Base-by-base conservation (phyloP, 2,329 filamentous ascomycete species). In the Cytospora paraplurivora region DNA sequence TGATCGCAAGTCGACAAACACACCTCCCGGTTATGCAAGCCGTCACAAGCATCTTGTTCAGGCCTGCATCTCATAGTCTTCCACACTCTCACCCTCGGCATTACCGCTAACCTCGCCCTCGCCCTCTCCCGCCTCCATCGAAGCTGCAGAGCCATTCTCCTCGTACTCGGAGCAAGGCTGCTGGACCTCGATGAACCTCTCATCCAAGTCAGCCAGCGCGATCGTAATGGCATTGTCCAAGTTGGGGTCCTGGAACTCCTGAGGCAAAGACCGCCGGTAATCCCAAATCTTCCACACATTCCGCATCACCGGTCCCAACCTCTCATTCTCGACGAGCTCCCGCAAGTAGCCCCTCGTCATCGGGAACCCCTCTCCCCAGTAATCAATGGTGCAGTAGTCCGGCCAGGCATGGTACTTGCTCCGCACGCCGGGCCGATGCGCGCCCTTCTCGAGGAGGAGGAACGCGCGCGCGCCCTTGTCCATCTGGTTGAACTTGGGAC, bases 351-450 rank as follows among this genome's bases (percentile, higher is more conserved):
- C 32, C 21, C 58, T 17, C n/a, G 58, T 61, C 19, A 61, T 51
- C 2, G 58, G 58, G n/a, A 49, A 12, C 12, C 58, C 51, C 2
- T 17, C 15, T 13, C 34, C 50, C 19, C 15, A 10, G 50, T 34
- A 51, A 1, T 33, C 27, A 10, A 4, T 21, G 49, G 1, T 37
- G 51, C 38, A 41, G 33, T 61, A 61, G 38, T 17, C 27, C 8
- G 58, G 54, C 58, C 58, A 61, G 13, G 58, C 19, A 51, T 61
- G 12, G 47, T 55, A n/a, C 37, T 11, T 3, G 49, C 62, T 64
- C 7, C 62, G 58, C 15, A 62, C 62, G 19, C 62, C 62, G 1
- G 62, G 62, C 21, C 50, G 27, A 19, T 51, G 3, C 12, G 38
- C 58, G 4, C 62, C 62, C 38, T 47, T 44, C 12, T 4, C 54